A percentile compares a stretch with the other conserved stretches of the same genome.
Evolutionary conservation across 352 stramenopile genomes (phyloP).

Genomic region (Globisporangium heterothallicum): DNA sequence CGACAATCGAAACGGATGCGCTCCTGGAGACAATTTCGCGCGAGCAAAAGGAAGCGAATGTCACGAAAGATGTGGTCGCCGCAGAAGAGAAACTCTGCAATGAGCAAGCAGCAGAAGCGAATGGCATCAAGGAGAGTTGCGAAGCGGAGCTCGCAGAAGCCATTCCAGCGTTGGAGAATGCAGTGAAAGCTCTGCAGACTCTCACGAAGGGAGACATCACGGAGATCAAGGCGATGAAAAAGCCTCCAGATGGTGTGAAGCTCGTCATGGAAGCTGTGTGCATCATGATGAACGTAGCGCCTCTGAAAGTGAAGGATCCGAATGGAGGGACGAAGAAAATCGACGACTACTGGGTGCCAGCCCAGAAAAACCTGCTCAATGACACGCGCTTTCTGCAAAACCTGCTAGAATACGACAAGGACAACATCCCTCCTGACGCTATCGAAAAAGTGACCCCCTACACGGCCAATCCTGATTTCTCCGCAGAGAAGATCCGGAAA

Average conservation of each 20-base stretch:
- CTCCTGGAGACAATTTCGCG: conserved; percentile 86
- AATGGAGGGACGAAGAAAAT: conserved; percentile 89
- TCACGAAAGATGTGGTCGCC: conserved; percentile 76
- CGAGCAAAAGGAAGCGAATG: conserved; percentile 87
- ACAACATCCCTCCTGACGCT: conserved; percentile 90
- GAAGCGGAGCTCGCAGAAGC: conserved; percentile 90
- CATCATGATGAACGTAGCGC: conserved; percentile 93
- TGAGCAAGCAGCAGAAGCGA: conserved; percentile 83
- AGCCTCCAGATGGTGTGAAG: conserved; percentile 92
- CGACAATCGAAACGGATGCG: conserved; percentile 88
- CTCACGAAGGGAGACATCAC: conserved; percentile 93
- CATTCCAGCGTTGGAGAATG: conserved; percentile 89
- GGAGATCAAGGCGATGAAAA: conserved; percentile 97
- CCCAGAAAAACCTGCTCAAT: conserved; percentile 90
- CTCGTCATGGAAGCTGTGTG: conserved; percentile 94
- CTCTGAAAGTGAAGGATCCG: conserved; percentile 91
- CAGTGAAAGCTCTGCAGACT: conserved; percentile 89
- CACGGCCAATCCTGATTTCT: conserved; percentile 87
- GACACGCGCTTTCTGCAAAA: conserved; percentile 92
- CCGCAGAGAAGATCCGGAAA: conserved; percentile 92
- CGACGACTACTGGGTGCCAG: conserved; percentile 92
- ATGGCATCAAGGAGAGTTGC: conserved; percentile 88
- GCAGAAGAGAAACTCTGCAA: conserved; percentile 85
- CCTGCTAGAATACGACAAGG: conserved; percentile 94
- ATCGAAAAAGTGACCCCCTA: conserved; percentile 90